phyloP scores from a whole-genome alignment of 768 basidiomycete genomes.

The Coprinellus micaceus region DNA sequence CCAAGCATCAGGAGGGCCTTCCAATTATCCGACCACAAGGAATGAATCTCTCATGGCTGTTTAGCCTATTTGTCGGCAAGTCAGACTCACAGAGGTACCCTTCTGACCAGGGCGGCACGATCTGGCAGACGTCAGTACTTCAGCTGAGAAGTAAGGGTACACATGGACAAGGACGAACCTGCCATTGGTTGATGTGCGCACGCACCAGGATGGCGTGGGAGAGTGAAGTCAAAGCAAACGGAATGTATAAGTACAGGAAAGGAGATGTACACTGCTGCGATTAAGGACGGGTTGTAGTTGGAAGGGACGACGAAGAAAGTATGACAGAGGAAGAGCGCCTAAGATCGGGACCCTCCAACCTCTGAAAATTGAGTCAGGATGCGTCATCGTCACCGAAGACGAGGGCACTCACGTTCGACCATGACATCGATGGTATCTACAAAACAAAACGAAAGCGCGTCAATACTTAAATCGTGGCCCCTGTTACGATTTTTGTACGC shows the following conservation, averaged over 20 bases:
- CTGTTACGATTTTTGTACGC: slow-evolving; percentile 18
- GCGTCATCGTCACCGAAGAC: slow-evolving; percentile 5
- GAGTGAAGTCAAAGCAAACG: slow-evolving; percentile 2
- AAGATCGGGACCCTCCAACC: slow-evolving; percentile 39
- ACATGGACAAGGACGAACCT: not conserved
- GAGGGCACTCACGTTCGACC: slow-evolving; percentile 81
- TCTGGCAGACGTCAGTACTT: too few relatives aligned
- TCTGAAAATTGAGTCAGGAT: slow-evolving; percentile 27
- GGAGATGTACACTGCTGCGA: not conserved
- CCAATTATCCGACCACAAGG: not conserved
- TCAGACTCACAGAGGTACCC: not conserved
- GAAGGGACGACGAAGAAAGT: not conserved
- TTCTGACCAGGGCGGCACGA: not conserved
- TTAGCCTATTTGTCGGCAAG: not conserved
- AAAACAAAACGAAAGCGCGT: slow-evolving; percentile 1
- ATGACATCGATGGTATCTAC: slow-evolving; percentile 93
- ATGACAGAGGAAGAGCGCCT: slow-evolving; percentile 8
- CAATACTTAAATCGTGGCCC: not conserved
- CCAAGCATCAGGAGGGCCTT: not conserved
- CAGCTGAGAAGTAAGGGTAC: not conserved
- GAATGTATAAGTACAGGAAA: slow-evolving; percentile 1
- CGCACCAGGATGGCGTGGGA: not conserved
- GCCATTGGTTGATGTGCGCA: not conserved
- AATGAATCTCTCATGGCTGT: not conserved
- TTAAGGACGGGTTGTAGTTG: not conserved